Base-by-base conservation (phyloP, 306 rosid species). In the Vigna unguiculata region DNA sequence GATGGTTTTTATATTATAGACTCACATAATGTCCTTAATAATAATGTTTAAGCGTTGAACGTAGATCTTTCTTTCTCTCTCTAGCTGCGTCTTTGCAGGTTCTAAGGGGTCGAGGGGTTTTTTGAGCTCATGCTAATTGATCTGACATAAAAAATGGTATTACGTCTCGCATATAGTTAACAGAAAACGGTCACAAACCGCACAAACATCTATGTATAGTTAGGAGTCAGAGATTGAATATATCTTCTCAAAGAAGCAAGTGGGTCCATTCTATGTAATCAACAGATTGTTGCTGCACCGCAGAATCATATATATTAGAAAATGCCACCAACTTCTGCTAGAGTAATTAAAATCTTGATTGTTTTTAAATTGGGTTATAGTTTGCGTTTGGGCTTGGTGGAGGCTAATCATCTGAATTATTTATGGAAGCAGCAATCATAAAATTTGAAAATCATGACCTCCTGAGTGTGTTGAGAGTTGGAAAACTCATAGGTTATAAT, bases 101-200 rank as follows among this genome's bases (percentile, higher is more conserved):
- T 79, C 20, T 24, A 49, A 59, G 72, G 78, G 78, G 71, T 82
- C 80, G 66, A 72, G 28, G 55, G 30, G 46, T 25, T 49, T 28
- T n/a, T 19, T 10, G 34, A 48, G 77, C 85, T 74, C 89, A 80
- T 86, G 85, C 54, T 72, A 25, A 63, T 61, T 69, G 66, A 78
- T 77, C 85, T 68, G 69, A 80, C 83, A 68, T 65, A 43, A 62
- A 21, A 66, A 21, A 34, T 66, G 55, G 55, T 62, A 69, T 64
- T 58, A 45, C 64, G 60, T 63, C 32, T 53, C 49, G 64, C 68
- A 64, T 40, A 67, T 25, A 28, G 11, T 2, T 69, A 83, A 83
- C 82, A 51, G 84, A 70, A 86, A 86, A 78, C 78, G 63, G 80
- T 65, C 21, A 46, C 64, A 51, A 66, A 38, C 63, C 32, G 51